These are phyloP conservation scores for Aspergillus taichungensis DNA, from an alignment of 495 filamentous ascomycete species.

Conservation along the genomic window DNA sequence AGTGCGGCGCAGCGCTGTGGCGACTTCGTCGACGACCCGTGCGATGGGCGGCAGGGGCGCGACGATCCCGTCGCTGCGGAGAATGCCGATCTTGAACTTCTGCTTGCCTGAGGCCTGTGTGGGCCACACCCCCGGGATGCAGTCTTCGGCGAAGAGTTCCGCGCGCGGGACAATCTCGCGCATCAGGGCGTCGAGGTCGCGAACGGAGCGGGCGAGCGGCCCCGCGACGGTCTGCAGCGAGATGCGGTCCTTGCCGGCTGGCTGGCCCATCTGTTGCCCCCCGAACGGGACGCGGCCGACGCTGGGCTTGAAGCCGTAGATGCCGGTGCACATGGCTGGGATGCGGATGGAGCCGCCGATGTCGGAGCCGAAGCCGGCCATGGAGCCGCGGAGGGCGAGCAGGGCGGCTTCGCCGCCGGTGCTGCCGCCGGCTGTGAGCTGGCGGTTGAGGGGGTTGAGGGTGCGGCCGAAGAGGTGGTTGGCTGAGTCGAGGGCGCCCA, in stretches of 20 bases:
- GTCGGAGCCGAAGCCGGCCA: constrained; percentile 60
- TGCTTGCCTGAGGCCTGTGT: constrained; percentile 14
- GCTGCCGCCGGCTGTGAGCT: constrained; percentile 50
- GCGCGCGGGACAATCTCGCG: constrained; percentile 39
- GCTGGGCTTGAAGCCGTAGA: constrained; percentile 53
- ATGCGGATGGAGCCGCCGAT: constrained; percentile 56
- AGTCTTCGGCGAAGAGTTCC: constrained; percentile 40
- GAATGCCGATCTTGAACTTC: constrained; percentile 42
- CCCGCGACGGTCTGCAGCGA: constrained; percentile 42
- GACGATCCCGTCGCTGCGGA: constrained; percentile 48
- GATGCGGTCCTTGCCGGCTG: constrained; percentile 28
- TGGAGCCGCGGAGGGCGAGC: constrained; percentile 50
- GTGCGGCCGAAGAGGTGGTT: constrained; percentile 49
- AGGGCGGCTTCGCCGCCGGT: constrained; percentile 61
- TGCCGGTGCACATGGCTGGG: constrained; percentile 49
- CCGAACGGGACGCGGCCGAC: constrained; percentile 46
- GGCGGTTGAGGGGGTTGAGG: constrained; percentile 53
- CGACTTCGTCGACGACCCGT: constrained; percentile 44
- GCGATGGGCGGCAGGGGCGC: constrained; percentile 51
- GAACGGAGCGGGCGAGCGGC: constrained; percentile 36
- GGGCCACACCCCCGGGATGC: constrained; percentile 43
- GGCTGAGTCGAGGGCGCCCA: constrained; percentile 31
- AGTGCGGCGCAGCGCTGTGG: constrained; percentile 27
- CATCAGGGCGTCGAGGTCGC: constrained; percentile 41
- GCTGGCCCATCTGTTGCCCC: constrained; percentile 37